Conservation (phyloP, 768 basidiomycete genomes). For the Mycena rebaudengoi region DNA sequence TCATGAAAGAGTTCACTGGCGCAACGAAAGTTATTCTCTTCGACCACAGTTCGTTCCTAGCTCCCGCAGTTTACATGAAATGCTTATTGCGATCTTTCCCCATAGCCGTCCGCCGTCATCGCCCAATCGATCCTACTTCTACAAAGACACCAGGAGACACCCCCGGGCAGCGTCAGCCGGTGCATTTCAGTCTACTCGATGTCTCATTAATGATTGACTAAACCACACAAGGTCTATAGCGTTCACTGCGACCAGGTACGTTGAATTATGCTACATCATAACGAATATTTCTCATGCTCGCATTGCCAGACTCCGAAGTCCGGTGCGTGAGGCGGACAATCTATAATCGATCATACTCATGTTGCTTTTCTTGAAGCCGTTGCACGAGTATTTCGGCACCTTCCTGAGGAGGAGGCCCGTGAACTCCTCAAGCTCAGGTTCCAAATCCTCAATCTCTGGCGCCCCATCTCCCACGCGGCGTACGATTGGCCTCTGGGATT, state of each 20-base stretch:
- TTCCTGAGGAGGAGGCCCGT: constrained; percentile 42
- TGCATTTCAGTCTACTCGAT: no score
- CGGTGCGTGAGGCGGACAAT: no score
- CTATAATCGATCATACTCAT: constrained; percentile 57
- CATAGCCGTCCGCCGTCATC: constrained; percentile 55
- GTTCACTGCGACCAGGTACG: no score
- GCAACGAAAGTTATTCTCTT: constrained; percentile 54
- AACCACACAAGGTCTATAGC: no score
- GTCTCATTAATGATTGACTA: no score
- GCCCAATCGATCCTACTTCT: constrained; percentile 43
- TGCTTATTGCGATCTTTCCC: no score
- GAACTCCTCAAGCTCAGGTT: constrained; percentile 52
- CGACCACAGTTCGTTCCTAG: constrained; percentile 51
- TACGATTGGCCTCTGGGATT: constrained; percentile 59
- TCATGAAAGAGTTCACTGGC: constrained; percentile 56
- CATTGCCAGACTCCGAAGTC: no score
- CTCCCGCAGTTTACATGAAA: background rate
- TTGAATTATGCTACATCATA: no score
- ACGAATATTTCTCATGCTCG: no score
- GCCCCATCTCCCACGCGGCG: constrained; percentile 47
- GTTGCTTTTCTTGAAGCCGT: constrained; percentile 46
- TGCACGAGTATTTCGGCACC: constrained; percentile 45
- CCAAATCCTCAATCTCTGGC: constrained; percentile 44
- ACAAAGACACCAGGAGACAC: no score
- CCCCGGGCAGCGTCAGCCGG: constrained; percentile 54